A percentile compares a stretch with the other conserved stretches of the same genome.
Conservation (phyloP, 2,329 filamentous ascomycete species). For the Monosporascus sp. region DNA sequence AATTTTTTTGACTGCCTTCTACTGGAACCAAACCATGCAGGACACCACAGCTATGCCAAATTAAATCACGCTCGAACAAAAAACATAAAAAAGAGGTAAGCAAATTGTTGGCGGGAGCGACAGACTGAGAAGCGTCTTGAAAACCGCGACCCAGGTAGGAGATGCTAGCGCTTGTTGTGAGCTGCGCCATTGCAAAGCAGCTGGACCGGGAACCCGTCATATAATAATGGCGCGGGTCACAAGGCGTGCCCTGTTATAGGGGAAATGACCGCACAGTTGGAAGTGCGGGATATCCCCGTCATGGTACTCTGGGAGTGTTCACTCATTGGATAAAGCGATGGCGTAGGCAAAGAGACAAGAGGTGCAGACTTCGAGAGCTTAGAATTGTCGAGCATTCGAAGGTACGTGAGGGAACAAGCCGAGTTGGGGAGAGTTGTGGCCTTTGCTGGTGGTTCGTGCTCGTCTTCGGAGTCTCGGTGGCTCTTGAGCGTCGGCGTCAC, state of each 20-base stretch:
- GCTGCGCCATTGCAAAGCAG: neutral
- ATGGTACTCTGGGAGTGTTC: neutral
- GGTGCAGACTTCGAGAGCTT: neutral
- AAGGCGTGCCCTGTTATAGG: too few species aligned
- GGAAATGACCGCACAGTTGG: too few species aligned
- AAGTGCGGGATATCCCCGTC: too few species aligned
- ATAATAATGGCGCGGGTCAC: too few species aligned
- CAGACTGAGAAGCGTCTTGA: conserved; percentile 2
- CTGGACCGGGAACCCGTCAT: too few species aligned
- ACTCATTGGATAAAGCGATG: conserved; percentile 5
- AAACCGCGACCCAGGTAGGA: neutral
- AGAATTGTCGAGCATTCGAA: neutral
- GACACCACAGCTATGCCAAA: neutral
- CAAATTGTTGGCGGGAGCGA: conserved; percentile 10
- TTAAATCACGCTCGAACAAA: neutral
- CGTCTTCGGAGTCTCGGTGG: conserved; percentile 20
- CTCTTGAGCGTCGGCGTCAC: conserved; percentile 11
- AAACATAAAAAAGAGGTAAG: neutral
- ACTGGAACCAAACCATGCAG: neutral
- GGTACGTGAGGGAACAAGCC: conserved; percentile 23
- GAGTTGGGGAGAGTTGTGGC: conserved; percentile 23
- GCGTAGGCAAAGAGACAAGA: neutral
- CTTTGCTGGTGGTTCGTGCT: conserved; percentile 27
- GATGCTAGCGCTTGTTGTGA: neutral
- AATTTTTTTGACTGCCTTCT: neutral